Evolutionary conservation across 768 basidiomycete genomes (phyloP), one percentile per base, ranked within the genome.

Genomic region (Lactarius hengduanensis): DNA sequence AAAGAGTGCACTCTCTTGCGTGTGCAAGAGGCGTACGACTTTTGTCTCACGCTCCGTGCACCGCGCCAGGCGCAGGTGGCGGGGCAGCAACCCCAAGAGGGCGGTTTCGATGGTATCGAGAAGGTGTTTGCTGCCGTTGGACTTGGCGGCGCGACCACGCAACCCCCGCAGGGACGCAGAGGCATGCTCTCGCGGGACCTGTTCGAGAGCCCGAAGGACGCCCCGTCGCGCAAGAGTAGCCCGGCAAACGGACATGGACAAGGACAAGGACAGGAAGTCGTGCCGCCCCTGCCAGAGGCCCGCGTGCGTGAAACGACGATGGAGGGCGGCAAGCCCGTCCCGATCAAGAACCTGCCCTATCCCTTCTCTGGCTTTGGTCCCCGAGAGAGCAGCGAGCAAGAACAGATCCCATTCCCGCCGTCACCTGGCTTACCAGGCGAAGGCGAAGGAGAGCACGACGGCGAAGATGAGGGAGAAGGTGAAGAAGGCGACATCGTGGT

Each of bases 11-110:
- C 92, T 2, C 81, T 86, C 26, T 74, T 83, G 69, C 83, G 94
- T 54, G 80, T 96, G 32, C 85, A 88, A 70, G 91, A 91, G 62
- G 89, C 89, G 0, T 94, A 86, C 72, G 90, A 94, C 69, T 89
- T 94, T 70, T 96, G 94, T 73, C 77, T 86, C 47, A 83, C 83
- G 18, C 78, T 77, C 40, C 78, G 77, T 59, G 76, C 75, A 8
- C 66, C 74, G 54, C 75, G 73, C 50, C 64, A 72, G 57, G 71
- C 71, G 65, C 69, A 74, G 32, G 77, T 77, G 77, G 73, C 70
- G 65, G 62, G 75, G 70, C 59, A 67, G 50, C 63, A 59, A n/a
- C 13, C 61, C 30, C 50, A 26, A 53, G 36, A 75, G 22, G 71
- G 71, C 47, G 80, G 81, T 4, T 80, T 80, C 34, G 83, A 83